Percentiles rank a stretch among this genome's conserved stretches.
phyloP scores from a whole-genome alignment of 2,329 filamentous ascomycete genomes.

The Fusarium sp. region DNA sequence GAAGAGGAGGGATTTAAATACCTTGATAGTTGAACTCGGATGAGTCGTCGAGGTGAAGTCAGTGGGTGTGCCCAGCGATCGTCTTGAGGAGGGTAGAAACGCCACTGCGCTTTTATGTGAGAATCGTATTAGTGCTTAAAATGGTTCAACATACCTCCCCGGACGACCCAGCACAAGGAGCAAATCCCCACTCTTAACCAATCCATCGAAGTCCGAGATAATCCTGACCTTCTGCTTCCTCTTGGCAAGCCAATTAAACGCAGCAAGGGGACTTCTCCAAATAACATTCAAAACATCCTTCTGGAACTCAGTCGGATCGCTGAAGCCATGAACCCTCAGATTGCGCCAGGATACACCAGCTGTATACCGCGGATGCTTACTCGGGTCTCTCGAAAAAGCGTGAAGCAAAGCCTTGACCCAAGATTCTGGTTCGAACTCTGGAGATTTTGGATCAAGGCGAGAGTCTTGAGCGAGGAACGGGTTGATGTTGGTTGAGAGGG shows the following conservation, averaged over 20 bases:
- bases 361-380: conserved; percentile 22
- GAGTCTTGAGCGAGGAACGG: conserved; percentile 49
- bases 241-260: conserved; percentile 59
- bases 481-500: conserved; percentile 28
- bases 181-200: conserved; percentile 74
- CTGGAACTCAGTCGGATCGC: conserved; percentile 72
- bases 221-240: conserved; percentile 69
- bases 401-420: conserved; percentile 31
- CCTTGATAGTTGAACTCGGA: conserved; percentile 83
- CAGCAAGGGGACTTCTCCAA: conserved; percentile 53
- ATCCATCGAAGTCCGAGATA: conserved; percentile 68
- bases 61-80: conserved; percentile 79
- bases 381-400: conserved; percentile 25
- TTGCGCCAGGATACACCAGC: conserved; percentile 68
- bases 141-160: conserved; percentile 18
- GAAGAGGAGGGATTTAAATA: conserved; percentile 19
- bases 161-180: conserved; percentile 72
- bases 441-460: conserved; percentile 53
- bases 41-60: conserved; percentile 72
- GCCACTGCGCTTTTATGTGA: conserved; percentile 46
- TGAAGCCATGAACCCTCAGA: conserved; percentile 71
- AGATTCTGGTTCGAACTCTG: conserved; percentile 14
- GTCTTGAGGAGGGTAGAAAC: conserved; percentile 86
- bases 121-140: too few relatives aligned
- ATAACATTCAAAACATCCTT: conserved; percentile 67